phyloP scores from a whole-genome alignment of 805 yeast genomes.

The Trichomonascus vanleenenianus region DNA sequence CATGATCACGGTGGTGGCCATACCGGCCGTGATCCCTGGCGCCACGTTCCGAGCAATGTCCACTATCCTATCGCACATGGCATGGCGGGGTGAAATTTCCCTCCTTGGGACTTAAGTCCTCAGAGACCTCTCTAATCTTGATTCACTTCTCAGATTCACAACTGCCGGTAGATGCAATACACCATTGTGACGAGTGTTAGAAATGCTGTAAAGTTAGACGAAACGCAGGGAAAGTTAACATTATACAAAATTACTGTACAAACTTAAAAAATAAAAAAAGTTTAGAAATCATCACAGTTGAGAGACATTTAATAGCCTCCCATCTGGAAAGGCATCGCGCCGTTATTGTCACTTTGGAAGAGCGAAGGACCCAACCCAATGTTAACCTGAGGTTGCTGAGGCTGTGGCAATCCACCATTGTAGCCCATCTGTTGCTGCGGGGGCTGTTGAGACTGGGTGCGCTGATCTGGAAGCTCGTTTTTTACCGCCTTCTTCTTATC shows the following conservation, averaged over 20 bases:
- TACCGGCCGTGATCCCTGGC: conserved; percentile 76
- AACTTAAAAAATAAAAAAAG: no score
- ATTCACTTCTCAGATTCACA: no score
- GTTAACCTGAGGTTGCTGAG: conserved; percentile 2
- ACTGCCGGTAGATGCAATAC: no score
- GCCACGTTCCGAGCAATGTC: not conserved
- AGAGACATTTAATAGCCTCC: conserved; percentile 6
- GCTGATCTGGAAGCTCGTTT: not conserved
- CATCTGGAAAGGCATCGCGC: conserved; percentile 8
- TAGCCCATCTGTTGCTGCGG: conserved; percentile 3
- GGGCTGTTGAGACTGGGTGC: conserved; percentile 5
- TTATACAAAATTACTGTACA: no score
- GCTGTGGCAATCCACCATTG: conserved; percentile 1
- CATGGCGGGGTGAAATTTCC: not conserved
- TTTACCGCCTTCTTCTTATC: not conserved
- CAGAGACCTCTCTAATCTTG: no score
- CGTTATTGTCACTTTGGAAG: conserved; percentile 6
- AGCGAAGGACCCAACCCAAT: conserved; percentile 4
- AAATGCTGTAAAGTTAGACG: no score
- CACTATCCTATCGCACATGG: not conserved
- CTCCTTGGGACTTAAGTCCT: not conserved
- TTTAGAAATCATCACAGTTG: not conserved
- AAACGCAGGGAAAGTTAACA: no score
- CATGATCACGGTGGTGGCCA: conserved; percentile 65
- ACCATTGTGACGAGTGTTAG: no score